Evolutionary conservation across 2,329 filamentous ascomycete species (phyloP), one percentile per base, ranked within the genome.

Genomic region (Gyromitra esculenta): DNA sequence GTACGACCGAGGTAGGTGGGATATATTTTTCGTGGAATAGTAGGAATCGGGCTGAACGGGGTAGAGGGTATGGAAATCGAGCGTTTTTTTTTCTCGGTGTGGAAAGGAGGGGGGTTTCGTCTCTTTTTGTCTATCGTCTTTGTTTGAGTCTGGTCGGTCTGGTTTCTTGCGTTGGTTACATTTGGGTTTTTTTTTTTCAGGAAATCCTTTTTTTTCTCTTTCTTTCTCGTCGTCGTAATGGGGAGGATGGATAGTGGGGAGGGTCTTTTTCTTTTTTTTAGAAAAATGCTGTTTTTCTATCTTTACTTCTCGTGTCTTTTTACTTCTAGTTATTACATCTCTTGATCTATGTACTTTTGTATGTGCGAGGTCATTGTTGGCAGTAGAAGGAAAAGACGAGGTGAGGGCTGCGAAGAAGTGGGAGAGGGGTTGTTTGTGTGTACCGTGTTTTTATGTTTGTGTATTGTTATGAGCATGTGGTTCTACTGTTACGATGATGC

Each of bases 101-200:
- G 50, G 60, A 35, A 31, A 31, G 31, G 35, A 13, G 56, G 35
- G 54, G 25, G 54, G 65, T 43, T 54, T 59, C 65, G 31, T 70
- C 57, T 69, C 66, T 73, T 54, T 73, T 63, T 25, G 48, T 74
- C 41, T 69, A 48, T 43, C 66, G 62, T 73, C 43, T 76, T 62
- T 63, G 45, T 77, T 76, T 69, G 70, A 63, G 59, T 77, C 59
- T 69, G 57, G 64, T 75, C 37, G 70, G 70, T 75, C 64, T 64
- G 60, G 70, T 69, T 73, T 66, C 64, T 68, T 75, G 70, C 67
- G 65, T 75, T 77, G 75, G 70, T 69, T 78, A 73, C 69, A 76
- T 73, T 71, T 76, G 67, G 70, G n/a, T n/a, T n/a, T 76, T 70
- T 79, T 79, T 74, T 75, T 69, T 78, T 79, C 77, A 0, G 75